Base-by-base conservation (phyloP, 106 monocot genomes). In the Dendrobium nobile region DNA sequence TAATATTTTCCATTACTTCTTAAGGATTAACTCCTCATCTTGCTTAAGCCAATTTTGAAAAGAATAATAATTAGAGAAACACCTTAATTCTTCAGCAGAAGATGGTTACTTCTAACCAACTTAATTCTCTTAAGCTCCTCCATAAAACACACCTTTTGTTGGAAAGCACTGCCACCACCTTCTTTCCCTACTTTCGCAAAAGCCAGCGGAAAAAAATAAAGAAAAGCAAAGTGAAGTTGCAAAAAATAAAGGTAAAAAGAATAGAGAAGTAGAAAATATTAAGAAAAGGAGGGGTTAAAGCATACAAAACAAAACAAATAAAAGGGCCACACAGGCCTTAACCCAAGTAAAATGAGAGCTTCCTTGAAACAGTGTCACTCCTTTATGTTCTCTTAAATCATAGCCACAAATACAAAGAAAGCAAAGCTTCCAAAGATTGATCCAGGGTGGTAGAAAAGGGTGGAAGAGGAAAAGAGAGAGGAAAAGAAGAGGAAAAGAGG, bases 161-260 rank as follows among this genome's bases (percentile, higher is more conserved):
- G 77, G 87, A 82, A 85, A 87, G 80, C 87, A 85, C 87, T 84
- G 88, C 55, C 81, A 86, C 47, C 80, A 73, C 80, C 88, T 88
- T 82, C 51, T 48, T 74, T 55, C 81, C 75, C 82, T 72, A 64
- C 86, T 88, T 85, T 85, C 40, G 79, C 54, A 82, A 82, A 91
- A 88, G 82, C 86, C 84, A 84, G 81, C 22, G 24, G 68, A 79
- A 78, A 84, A 72, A 79, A 83, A 58, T 55, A 80, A 77, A 82
- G 54, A 58, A 79, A 82, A 75, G 75, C 72, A 79, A 83, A 58
- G 75, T 28, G 51, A 75, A 41, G 26, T 47, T 75, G 64, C 33
- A 75, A 58, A 81, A 77, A 77, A 82, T 47, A 70, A 19, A 83
- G 80, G 41, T 68, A 55, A 56, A 77, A 80, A 85, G 68, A 68